Evolutionary conservation across 1,139 yeast genomes (phyloP).

Genomic region (Yamadazyma atlantica): DNA sequence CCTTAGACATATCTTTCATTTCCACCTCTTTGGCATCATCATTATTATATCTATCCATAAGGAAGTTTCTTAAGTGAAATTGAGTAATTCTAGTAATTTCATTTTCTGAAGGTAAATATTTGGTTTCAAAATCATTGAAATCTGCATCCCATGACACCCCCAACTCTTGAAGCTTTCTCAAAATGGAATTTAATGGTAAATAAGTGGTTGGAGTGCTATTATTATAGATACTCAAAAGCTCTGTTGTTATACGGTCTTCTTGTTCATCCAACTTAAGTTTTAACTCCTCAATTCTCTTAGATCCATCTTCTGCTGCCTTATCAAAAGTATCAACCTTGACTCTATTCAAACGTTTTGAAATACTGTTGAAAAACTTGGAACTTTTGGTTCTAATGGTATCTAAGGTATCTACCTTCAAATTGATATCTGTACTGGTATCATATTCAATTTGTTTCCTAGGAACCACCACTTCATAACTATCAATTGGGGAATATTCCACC

Average conservation of each 20-base stretch:
- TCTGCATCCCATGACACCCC: constrained; percentile 89
- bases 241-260: constrained; percentile 39
- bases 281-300: constrained; percentile 56
- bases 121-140: constrained; percentile 77
- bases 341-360: constrained; percentile 67
- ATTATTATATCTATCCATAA: constrained; percentile 49
- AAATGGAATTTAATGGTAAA: constrained; percentile 64
- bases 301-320: constrained; percentile 69
- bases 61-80: constrained; percentile 75
- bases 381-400: constrained; percentile 55
- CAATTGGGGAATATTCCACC: constrained; percentile 74
- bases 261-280: constrained; percentile 56
- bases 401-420: constrained; percentile 65
- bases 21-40: constrained; percentile 16
- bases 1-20: constrained; percentile 10
- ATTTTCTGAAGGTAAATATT: constrained; percentile 84
- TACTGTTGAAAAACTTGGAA: constrained; percentile 66
- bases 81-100: constrained; percentile 92
- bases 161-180: constrained; percentile 73
- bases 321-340: constrained; percentile 83
- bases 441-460: constrained; percentile 75
- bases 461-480: constrained; percentile 71
- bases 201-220: constrained; percentile 63
- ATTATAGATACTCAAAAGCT: constrained; percentile 54
- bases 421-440: constrained; percentile 70